phyloP scores from a whole-genome alignment of 208 protist species.

The Crithidia acanthocephali region DNA sequence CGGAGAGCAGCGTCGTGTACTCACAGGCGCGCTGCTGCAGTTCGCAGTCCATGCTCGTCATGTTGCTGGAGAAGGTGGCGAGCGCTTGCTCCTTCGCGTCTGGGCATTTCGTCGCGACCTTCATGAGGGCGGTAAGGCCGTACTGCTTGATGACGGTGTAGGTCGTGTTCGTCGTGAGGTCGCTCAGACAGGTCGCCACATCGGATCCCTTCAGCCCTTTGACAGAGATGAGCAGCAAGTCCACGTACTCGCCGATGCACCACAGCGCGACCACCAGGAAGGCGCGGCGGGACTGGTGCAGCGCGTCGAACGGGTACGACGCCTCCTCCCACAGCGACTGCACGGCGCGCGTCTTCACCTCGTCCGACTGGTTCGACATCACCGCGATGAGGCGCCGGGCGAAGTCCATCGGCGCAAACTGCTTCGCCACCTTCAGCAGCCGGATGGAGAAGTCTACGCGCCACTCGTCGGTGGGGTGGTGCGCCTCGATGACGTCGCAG shows the following conservation, averaged over 20 bases:
- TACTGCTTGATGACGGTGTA: slow-evolving; percentile 90
- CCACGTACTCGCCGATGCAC: slow-evolving; percentile 97
- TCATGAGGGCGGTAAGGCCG: slow-evolving; percentile 94
- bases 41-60: slow-evolving; percentile 90
- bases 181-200: slow-evolving; percentile 63
- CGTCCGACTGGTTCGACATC: slow-evolving; percentile 78
- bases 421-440: slow-evolving; percentile 85
- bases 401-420: slow-evolving; percentile 73
- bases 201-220: slow-evolving; percentile 38
- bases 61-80: slow-evolving; percentile 61
- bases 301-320: slow-evolving; percentile 72
- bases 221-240: slow-evolving; percentile 70
- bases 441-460: slow-evolving; percentile 96
- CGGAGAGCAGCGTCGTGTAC: slow-evolving; percentile 84
- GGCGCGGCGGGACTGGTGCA: slow-evolving; percentile 81
- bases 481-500: slow-evolving; percentile 91
- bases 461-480: slow-evolving; percentile 96
- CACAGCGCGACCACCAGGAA: slow-evolving; percentile 95
- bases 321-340: slow-evolving; percentile 91
- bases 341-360: slow-evolving; percentile 91
- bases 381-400: slow-evolving; percentile 89
- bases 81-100: slow-evolving; percentile 46
- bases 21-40: slow-evolving; percentile 95
- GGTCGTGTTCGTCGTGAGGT: slow-evolving; percentile 77
- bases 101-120: slow-evolving; percentile 90